Conservation (phyloP, 176 grass and related monocot species). For the Canna indica region DNA sequence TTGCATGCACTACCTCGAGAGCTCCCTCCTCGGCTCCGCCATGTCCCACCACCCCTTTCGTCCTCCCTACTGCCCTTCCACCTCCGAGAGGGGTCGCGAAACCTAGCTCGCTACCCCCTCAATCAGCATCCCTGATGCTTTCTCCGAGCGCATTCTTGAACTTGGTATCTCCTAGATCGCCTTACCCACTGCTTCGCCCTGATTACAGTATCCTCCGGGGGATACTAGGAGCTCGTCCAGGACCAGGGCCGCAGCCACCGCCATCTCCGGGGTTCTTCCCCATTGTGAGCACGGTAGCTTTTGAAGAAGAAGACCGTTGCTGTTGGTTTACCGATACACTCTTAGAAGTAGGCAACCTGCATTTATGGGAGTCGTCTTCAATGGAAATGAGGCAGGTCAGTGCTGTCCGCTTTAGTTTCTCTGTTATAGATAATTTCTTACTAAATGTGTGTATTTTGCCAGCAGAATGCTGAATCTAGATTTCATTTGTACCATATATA, state of each 20-base stretch:
- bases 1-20: constrained; percentile 71
- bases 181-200: constrained; percentile 64
- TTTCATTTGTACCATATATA: too few relatives aligned
- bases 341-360: too few relatives aligned
- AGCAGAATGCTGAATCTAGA: too few relatives aligned
- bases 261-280: constrained; percentile 41
- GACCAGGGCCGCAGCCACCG: constrained; percentile 17
- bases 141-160: constrained; percentile 57
- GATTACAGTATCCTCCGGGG: constrained; percentile 47
- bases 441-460: too few relatives aligned
- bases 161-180: constrained; percentile 56
- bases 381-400: too few relatives aligned
- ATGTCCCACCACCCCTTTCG: background rate
- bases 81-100: background rate
- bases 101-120: background rate
- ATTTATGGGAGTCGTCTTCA: too few relatives aligned
- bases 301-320: too few relatives aligned
- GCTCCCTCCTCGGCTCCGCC: constrained; percentile 46
- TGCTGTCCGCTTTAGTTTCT: too few relatives aligned
- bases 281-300: too few relatives aligned
- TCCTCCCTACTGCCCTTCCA: constrained; percentile 10
- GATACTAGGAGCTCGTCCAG: constrained; percentile 41
- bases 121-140: background rate
- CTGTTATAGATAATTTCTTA: too few relatives aligned
- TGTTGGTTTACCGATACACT: too few relatives aligned